Evolutionary conservation across 306 rosid genomes (phyloP).

Genomic region (Cicer cuneatum): DNA sequence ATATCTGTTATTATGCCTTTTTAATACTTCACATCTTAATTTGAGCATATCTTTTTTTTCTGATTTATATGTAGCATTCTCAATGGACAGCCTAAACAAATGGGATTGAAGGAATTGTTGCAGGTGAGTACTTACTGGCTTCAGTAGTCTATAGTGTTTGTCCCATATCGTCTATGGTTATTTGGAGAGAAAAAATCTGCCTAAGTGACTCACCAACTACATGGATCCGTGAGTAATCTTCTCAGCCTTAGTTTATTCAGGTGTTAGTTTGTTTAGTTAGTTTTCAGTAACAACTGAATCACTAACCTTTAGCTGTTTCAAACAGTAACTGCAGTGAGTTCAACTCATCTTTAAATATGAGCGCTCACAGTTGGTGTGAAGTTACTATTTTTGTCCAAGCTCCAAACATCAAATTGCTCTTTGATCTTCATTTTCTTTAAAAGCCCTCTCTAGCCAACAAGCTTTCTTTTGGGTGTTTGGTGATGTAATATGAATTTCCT

Average conservation of each 20-base stretch:
- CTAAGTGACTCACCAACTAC: neutral
- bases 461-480: neutral
- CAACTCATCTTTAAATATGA: neutral
- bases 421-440: neutral
- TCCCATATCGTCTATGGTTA: neutral
- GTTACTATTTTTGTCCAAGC: neutral
- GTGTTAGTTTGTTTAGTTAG: constrained; percentile 16
- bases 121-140: constrained; percentile 57
- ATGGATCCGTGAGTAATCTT: neutral
- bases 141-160: constrained; percentile 27
- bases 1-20: constrained; percentile 11
- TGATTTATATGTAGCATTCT: constrained; percentile 64
- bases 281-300: neutral
- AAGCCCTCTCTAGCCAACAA: neutral
- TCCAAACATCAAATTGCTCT: neutral
- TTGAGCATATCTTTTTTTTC: constrained; percentile 22
- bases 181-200: neutral
- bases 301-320: neutral
- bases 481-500: neutral
- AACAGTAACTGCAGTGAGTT: neutral
- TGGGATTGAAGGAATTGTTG: constrained; percentile 90
- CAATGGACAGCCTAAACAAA: constrained; percentile 81
- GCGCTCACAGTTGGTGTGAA: neutral
- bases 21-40: constrained; percentile 9
- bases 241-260: constrained; percentile 5